Evolutionary conservation across 2,329 filamentous ascomycete genomes (phyloP).

Genomic region (Fusarium abutilonis): DNA sequence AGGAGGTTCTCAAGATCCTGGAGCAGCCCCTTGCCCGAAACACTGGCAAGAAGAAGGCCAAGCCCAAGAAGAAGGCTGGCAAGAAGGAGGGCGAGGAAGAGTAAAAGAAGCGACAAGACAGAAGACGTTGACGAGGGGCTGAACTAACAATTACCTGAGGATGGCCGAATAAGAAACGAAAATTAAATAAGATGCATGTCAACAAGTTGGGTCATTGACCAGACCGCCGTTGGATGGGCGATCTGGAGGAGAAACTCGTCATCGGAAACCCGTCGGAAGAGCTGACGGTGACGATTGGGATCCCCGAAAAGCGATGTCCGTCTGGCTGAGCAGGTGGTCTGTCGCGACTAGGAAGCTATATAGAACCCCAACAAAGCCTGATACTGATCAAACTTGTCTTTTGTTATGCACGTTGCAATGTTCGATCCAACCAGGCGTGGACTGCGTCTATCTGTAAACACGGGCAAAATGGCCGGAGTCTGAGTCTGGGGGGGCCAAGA

Average conservation of each 20-base stretch:
- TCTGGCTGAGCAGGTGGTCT: slow-evolving; percentile 33
- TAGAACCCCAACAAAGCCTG: slow-evolving; percentile 40
- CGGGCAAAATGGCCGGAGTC: not conserved
- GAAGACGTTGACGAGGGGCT: slow-evolving; percentile 29
- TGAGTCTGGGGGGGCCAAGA: slow-evolving; percentile 8
- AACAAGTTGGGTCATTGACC: slow-evolving; percentile 24
- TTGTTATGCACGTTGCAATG: slow-evolving; percentile 8
- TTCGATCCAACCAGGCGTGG: not conserved
- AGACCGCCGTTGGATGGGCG: slow-evolving; percentile 29
- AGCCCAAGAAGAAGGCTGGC: slow-evolving; percentile 77
- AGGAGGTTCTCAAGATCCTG: slow-evolving; percentile 94
- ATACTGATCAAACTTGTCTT: slow-evolving; percentile 38
- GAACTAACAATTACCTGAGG: slow-evolving; percentile 23
- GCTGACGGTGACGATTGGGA: slow-evolving; percentile 28
- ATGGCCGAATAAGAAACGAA: slow-evolving; percentile 24
- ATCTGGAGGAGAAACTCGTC: slow-evolving; percentile 21
- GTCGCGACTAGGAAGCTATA: slow-evolving; percentile 37
- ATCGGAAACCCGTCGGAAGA: slow-evolving; percentile 28
- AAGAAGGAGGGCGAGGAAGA: slow-evolving; percentile 57
- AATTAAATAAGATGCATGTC: slow-evolving; percentile 33
- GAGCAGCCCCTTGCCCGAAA: slow-evolving; percentile 87
- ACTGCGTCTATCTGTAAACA: not conserved
- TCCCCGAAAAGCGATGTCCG: slow-evolving; percentile 29
- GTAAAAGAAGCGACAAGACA: slow-evolving; percentile 36
- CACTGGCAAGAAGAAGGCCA: slow-evolving; percentile 92